Conservation (phyloP, 768 basidiomycete species). For the Cubamyces lactineus region DNA sequence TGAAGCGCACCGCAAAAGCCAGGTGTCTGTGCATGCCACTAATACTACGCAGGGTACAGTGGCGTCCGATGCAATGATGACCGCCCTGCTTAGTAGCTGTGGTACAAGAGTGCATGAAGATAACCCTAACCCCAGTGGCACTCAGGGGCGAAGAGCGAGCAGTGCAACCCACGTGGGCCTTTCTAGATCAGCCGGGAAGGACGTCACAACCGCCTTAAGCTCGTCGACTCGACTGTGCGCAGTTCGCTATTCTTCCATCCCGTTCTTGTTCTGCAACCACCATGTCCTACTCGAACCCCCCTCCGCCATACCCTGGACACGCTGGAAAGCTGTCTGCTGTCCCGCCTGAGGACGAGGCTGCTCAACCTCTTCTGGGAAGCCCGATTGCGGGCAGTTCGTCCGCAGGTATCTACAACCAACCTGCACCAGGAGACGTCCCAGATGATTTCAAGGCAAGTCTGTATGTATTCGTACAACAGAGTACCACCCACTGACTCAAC, state of each 20-base stretch:
- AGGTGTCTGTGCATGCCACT: too few species aligned
- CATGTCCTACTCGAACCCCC: constrained; percentile 29
- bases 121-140: constrained; percentile 6
- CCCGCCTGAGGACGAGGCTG: constrained; percentile 26
- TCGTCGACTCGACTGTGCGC: background rate
- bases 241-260: constrained; percentile 17
- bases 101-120: too few species aligned
- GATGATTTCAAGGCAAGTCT: constrained; percentile 89
- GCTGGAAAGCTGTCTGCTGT: constrained; percentile 24
- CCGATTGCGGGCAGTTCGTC: constrained; percentile 43
- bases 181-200: constrained; percentile 23
- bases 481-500: constrained; percentile 13
- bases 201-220: constrained; percentile 14
- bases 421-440: constrained; percentile 72
- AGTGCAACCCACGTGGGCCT: constrained; percentile 17
- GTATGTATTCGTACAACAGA: too few species aligned
- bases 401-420: constrained; percentile 72
- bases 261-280: constrained; percentile 21
- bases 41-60: too few species aligned
- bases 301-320: constrained; percentile 30
- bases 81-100: too few species aligned
- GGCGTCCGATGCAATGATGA: too few species aligned
- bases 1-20: too few species aligned
- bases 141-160: constrained; percentile 5
- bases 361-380: constrained; percentile 58